phyloP scores from a whole-genome alignment of 306 rosid genomes.

The Styphnolobium japonicum region DNA sequence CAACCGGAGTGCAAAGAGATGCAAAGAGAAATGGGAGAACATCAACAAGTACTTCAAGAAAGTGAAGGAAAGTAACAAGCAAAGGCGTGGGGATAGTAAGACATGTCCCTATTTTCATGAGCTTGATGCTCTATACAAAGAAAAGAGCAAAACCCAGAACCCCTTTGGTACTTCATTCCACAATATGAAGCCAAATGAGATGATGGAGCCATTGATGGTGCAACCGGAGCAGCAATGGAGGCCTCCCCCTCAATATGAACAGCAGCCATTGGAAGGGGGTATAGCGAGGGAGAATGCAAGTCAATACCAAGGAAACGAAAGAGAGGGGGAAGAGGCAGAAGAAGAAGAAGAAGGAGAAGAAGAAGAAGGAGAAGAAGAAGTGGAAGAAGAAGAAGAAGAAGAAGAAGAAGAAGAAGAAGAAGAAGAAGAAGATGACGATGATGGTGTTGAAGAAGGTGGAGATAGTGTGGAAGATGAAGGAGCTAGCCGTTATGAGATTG shows the following conservation, averaged over 20 bases:
- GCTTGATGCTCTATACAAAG: conserved; percentile 62
- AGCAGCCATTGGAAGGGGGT: background rate
- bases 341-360: conserved; percentile 16
- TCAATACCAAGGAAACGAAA: conserved; percentile 14
- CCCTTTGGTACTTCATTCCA: background rate
- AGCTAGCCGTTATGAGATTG: conserved; percentile 38
- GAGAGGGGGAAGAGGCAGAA: conserved; percentile 20
- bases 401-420: conserved; percentile 17
- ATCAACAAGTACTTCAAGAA: conserved; percentile 88
- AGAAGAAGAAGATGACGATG: conserved; percentile 24
- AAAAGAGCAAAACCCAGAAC: conserved; percentile 18
- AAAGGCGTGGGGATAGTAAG: conserved; percentile 57
- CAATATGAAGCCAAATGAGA: background rate
- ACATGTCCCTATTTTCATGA: conserved; percentile 76
- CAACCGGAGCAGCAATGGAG: conserved; percentile 75
- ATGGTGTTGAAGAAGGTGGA: conserved; percentile 41
- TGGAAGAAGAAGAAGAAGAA: conserved; percentile 22
- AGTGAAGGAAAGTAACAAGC: conserved; percentile 60
- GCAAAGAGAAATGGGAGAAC: conserved; percentile 92
- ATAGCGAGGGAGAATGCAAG: background rate
- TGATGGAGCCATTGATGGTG: conserved; percentile 65
- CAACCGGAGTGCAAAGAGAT: conserved; percentile 59
- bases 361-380: conserved; percentile 38
- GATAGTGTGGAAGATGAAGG: conserved; percentile 25
- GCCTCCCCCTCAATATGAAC: conserved; percentile 34